These are phyloP conservation scores for Termitomyces heimii DNA, from an alignment of 768 basidiomycete genomes.

Conservation along the genomic window DNA sequence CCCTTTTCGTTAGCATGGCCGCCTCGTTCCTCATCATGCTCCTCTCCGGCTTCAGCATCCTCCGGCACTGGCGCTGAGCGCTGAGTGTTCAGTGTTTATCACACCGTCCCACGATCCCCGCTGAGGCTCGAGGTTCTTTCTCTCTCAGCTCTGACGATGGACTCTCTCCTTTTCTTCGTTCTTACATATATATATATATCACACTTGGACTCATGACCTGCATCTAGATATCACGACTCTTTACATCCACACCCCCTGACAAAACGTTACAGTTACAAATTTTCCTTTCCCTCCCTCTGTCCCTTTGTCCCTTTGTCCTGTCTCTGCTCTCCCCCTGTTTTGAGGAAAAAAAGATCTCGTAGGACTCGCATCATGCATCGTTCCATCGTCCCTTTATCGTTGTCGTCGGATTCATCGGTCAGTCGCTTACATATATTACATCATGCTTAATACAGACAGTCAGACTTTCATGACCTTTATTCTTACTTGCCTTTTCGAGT, in stretches of 20 bases:
- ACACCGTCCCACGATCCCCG: neutral
- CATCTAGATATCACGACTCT: neutral
- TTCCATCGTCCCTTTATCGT: neutral
- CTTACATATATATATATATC: too few relatives aligned
- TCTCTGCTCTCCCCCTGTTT: neutral
- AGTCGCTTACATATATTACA: conserved; percentile 5
- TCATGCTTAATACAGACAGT: conserved; percentile 6
- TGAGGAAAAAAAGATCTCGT: neutral
- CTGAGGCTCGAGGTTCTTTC: neutral
- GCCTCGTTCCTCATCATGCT: conserved; percentile 58
- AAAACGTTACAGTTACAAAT: too few relatives aligned
- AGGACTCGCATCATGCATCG: neutral
- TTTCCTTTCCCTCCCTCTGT: neutral
- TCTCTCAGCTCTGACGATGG: neutral
- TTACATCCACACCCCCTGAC: neutral
- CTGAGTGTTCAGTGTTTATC: too few relatives aligned
- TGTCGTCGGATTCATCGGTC: conserved; percentile 1
- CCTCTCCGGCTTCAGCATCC: conserved; percentile 56
- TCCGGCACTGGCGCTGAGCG: conserved; percentile 27
- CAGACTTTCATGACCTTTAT: too few relatives aligned
- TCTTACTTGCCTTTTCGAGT: too few relatives aligned
- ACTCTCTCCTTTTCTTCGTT: neutral
- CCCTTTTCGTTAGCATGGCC: conserved; percentile 48
- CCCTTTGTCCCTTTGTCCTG: neutral
- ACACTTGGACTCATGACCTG: neutral